Conservation (phyloP, 1,139 yeast genomes). For the Debaryomyces nepalensis region DNA sequence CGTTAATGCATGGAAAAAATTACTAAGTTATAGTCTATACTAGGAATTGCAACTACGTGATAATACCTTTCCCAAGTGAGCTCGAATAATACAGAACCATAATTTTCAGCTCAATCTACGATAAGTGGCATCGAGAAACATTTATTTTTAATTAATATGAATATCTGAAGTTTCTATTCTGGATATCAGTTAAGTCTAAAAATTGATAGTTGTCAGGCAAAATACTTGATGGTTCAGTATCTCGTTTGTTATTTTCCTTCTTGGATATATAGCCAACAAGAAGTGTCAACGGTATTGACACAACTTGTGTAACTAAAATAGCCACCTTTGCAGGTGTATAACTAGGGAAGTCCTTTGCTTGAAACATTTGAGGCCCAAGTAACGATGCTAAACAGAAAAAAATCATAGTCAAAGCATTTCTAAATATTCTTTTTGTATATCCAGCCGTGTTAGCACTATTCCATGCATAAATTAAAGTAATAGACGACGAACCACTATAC, state of each 20-base stretch:
- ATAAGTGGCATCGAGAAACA: too few species aligned
- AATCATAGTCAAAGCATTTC: conserved; percentile 39
- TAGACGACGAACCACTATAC: conserved; percentile 41
- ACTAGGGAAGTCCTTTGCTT: conserved; percentile 30
- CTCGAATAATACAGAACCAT: too few species aligned
- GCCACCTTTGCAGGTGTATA: conserved; percentile 43
- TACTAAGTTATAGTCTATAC: too few species aligned
- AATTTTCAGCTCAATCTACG: too few species aligned
- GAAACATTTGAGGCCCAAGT: conserved; percentile 47
- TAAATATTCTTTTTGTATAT: conserved; percentile 35
- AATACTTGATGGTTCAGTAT: conserved; percentile 18
- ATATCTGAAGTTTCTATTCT: conserved; percentile 40
- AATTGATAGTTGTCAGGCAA: conserved; percentile 32
- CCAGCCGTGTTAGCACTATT: conserved; percentile 44
- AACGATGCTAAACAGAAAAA: conserved; percentile 41
- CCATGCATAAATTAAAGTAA: conserved; percentile 40
- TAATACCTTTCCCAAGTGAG: too few species aligned
- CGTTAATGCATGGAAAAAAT: too few species aligned
- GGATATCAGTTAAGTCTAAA: conserved; percentile 42
- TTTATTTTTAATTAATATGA: conserved; percentile 22
- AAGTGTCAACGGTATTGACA: conserved; percentile 36
- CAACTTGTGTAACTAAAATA: conserved; percentile 35
- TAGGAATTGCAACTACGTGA: too few species aligned
- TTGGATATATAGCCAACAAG: conserved; percentile 31
- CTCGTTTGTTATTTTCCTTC: conserved; percentile 33